A percentile compares a stretch with the other conserved stretches of the same genome.
phyloP scores from a whole-genome alignment of 2,329 filamentous ascomycete genomes.

The Sarocladium kiliense region DNA sequence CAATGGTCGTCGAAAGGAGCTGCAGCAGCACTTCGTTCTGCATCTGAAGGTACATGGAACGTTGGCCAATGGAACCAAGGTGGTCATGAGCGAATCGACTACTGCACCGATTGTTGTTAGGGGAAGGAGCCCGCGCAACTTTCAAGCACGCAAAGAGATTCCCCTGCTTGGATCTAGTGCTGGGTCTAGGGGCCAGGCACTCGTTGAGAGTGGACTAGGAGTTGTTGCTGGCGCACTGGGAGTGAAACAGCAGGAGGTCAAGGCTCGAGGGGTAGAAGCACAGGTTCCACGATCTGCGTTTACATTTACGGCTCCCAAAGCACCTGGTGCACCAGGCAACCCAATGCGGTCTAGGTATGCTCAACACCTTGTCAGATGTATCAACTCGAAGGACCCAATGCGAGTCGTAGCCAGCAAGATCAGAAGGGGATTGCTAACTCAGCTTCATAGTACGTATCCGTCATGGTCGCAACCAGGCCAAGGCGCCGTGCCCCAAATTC shows the following conservation, averaged over 20 bases:
- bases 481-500: constrained; percentile 42
- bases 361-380: too few species aligned
- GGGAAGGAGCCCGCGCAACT: constrained; percentile 88
- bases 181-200: constrained; percentile 70
- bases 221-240: constrained; percentile 53
- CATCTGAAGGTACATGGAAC: constrained; percentile 82
- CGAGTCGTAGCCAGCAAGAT: too few species aligned
- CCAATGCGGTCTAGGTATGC: constrained; percentile 54
- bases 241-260: constrained; percentile 50
- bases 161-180: constrained; percentile 75
- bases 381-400: too few species aligned
- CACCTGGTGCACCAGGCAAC: constrained; percentile 47
- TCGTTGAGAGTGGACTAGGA: constrained; percentile 58
- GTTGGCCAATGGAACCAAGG: constrained; percentile 75
- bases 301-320: constrained; percentile 53
- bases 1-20: constrained; percentile 87
- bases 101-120: constrained; percentile 92
- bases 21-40: constrained; percentile 93
- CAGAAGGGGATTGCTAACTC: constrained; percentile 20
- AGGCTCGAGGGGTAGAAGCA: constrained; percentile 46
- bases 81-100: constrained; percentile 74
- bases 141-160: constrained; percentile 89
- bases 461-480: constrained; percentile 46
- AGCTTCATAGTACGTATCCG: constrained; percentile 46
- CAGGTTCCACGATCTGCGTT: constrained; percentile 53